Base-by-base conservation (phyloP, 805 yeast species). In the Cyberlindnera bimundalis region DNA sequence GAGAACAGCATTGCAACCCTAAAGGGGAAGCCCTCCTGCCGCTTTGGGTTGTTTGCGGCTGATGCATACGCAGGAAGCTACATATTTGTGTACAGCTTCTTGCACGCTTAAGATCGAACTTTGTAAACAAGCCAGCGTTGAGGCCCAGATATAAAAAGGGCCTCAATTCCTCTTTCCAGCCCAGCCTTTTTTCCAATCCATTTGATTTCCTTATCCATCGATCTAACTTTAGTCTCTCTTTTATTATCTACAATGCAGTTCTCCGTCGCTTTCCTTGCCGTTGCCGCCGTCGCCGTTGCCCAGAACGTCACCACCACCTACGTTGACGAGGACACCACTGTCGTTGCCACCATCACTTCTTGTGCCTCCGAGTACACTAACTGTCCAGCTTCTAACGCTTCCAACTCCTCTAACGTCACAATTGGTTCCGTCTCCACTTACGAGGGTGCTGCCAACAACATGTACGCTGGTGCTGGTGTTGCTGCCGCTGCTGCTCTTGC, bases 401-500 rank as follows among this genome's bases (percentile, higher is more conserved):
- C 39, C 11, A 55, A 52, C 52, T 19, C 23, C 13, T 30, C 53
- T 24, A 55, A 53, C 51, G 41, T 47, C 29, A 50, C 63, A 28
- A 25, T 40, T 34, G 54, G 56, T 39, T 18, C 58, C 8, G 47
- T 59, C 35, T 32, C 62, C 34, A 45, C 58, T 29, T 59, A 32
- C 46, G 55, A 43, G 39, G 64, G 60, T 59, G 55, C 51, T 46
- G 64, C 57, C 44, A 41, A 46, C 47, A 40, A 34, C 37, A 32
- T 43, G 42, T 46, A 41, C 48, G 59, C 55, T 39, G 47, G 50
- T 41, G 56, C 54, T 31, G 64, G 61, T 53, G 59, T 52, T 38
- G 62, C 55, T 37, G 62, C 52, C 37, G 42, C 48, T 17, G 62
- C 56, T 33, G 64, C 50, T 49, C 53, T 48, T 33, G 62, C 52